Evolutionary conservation across 2,329 filamentous ascomycete genomes (phyloP), one percentile per base, ranked within the genome.

Genomic region (Scytalidium lignicola): DNA sequence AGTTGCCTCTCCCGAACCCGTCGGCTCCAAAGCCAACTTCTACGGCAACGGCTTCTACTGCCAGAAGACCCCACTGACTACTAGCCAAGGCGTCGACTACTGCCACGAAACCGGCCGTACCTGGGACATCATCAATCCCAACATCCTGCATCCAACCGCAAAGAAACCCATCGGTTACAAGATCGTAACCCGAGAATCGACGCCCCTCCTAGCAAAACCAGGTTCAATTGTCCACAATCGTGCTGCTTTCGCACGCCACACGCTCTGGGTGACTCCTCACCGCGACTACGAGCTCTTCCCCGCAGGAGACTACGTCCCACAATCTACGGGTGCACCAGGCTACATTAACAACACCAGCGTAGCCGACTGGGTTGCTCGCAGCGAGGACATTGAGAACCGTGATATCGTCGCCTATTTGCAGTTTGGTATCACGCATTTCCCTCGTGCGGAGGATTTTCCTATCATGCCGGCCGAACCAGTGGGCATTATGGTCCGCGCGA

Each of bases 81-180:
- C 74, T 1, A 57, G 75, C 4, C 55, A 75, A 18, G 67, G 71
- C 3, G 70, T 71, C 17, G 73, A 74, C 51, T 76, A 74, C 61
- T 74, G 77, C 58, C 65, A 72, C 45, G 61, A 65, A 9, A 65
- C 62, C 17, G 70, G 69, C 0, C 47, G 61, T 0, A 67, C 67
- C 10, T 65, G 73, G 4, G 70, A 71, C 23, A 92, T 95, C 65
- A 79, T 78, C 62, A 95, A 95, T 68, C 84, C 85, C 58, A 85
- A 75, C 69, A 88, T 84, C 65, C 61, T 91, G n/a, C 88, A 95
- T 67, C 83, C 86, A 0, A 85, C 90, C 70, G 90, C 85, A 66
- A 82, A 86, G 65, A 92, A 90, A 70, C 87, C 88, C 0, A 80
- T 83, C 0, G 82, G 79, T 45, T 95, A 95, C 66, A 95, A 95